Conservation (phyloP, 305 asterid genomes). For the Fraxinus angustifolia region DNA sequence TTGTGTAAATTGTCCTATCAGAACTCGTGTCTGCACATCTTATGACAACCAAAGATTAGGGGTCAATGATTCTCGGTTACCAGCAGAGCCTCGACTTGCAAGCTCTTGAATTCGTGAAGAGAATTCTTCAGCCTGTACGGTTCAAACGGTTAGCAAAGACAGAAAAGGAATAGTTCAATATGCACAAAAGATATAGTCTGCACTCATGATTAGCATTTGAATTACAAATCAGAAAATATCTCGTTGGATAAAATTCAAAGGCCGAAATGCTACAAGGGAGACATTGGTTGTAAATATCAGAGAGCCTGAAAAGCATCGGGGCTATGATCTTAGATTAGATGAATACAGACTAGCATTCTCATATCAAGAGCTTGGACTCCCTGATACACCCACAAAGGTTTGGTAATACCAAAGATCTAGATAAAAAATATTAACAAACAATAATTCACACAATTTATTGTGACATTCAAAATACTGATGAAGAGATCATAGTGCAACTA, state of each 20-base stretch:
- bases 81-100: slow-evolving; percentile 65
- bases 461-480: neutral
- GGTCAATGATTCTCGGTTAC: slow-evolving; percentile 40
- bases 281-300: neutral
- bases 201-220: neutral
- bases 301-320: neutral
- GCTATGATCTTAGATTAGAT: neutral
- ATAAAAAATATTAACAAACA: neutral
- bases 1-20: neutral
- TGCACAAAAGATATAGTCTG: neutral
- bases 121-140: slow-evolving; percentile 71
- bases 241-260: neutral
- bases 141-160: neutral
- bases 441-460: neutral
- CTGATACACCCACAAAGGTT: neutral
- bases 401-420: neutral
- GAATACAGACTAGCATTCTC: neutral
- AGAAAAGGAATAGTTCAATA: neutral
- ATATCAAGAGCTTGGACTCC: neutral
- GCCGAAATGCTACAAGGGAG: neutral
- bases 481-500: neutral
- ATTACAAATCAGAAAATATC: neutral
- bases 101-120: slow-evolving; percentile 77
- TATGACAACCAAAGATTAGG: slow-evolving; percentile 62
- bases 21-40: slow-evolving; percentile 3